Conservation (phyloP, 176 grass and related monocot genomes). For the Musa troglodytarum region DNA sequence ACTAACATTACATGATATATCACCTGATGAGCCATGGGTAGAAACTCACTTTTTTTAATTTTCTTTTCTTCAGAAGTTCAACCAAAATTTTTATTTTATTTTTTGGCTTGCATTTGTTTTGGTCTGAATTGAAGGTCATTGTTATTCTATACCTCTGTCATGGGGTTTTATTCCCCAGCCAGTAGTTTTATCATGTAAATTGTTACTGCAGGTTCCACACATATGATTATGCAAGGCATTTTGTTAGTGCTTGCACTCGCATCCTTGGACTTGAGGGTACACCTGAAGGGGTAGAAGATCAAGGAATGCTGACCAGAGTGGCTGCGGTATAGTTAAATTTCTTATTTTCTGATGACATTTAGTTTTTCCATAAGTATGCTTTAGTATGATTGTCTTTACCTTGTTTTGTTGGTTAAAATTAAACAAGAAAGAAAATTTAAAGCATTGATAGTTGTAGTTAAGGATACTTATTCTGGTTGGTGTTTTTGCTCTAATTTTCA, state of each 20-base stretch:
- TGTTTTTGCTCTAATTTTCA: background rate
- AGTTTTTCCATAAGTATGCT: background rate
- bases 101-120: background rate
- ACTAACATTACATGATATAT: too few species aligned
- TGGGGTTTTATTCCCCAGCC: background rate
- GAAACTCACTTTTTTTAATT: too few species aligned
- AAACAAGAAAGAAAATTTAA: background rate
- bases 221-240: slow-evolving; percentile 31
- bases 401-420: background rate
- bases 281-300: slow-evolving; percentile 94
- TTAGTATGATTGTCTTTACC: background rate
- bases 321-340: slow-evolving; percentile 53
- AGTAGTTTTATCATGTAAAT: slow-evolving; percentile 4
- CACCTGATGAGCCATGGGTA: too few species aligned
- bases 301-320: slow-evolving; percentile 88
- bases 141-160: background rate
- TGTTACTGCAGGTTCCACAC: slow-evolving; percentile 22
- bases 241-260: slow-evolving; percentile 87
- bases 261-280: slow-evolving; percentile 99
- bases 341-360: slow-evolving; percentile 9
- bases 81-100: background rate
- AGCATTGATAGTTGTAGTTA: background rate
- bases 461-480: background rate
- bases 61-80: too few species aligned
- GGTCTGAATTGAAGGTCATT: background rate